Evolutionary conservation across 345 rosid species (phyloP), one percentile per base, ranked within the genome.

Genomic region (Gossypium arboreum): DNA sequence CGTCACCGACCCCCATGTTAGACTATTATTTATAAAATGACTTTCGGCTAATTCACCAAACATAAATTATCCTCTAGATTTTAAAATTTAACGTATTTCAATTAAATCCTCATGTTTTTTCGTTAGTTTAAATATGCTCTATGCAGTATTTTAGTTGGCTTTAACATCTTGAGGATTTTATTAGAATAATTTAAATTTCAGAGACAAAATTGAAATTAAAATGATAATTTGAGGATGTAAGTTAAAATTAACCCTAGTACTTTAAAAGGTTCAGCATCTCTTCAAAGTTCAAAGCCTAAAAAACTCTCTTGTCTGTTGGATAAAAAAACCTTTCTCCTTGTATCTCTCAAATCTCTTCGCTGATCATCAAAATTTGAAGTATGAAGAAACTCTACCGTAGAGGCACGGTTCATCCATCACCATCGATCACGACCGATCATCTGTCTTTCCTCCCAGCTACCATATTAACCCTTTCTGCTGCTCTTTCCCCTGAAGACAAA

Each of bases 341-440:
- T 44, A 16, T 16, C 7, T 58, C 15, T 58, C 11, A 16, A 6
- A 54, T 17, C 11, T 25, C 22, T 27, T 22, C 52, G 7, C 20
- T 24, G 9, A 22, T 24, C 71, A 12, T 50, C 58, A 25, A 58
- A 15, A 7, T 64, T 60, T 13, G 55, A 51, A 20, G 41, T 7
- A 92, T 92, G 97, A 92, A 88, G 94, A 92, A 91, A 80, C 90
- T 89, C 12, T 87, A 81, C 87, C 80, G 90, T 8, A 86, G 83
- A 74, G 85, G 93, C 84, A 83, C 87, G n/a, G 89, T 93, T 74
- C 93, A 92, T 56, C 96, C 97, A 0, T 89, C 91, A 6, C 87
- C 90, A 57, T 86, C 83, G 16, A 16, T 58, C 41, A 77, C 82
- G 27, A 73, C 84, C 75, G 87, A 85, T 64, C 83, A 81, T 68